Evolutionary conservation across 2,329 filamentous ascomycete genomes (phyloP), one percentile per base, ranked within the genome.

Genomic region (Claviceps sorghi): DNA sequence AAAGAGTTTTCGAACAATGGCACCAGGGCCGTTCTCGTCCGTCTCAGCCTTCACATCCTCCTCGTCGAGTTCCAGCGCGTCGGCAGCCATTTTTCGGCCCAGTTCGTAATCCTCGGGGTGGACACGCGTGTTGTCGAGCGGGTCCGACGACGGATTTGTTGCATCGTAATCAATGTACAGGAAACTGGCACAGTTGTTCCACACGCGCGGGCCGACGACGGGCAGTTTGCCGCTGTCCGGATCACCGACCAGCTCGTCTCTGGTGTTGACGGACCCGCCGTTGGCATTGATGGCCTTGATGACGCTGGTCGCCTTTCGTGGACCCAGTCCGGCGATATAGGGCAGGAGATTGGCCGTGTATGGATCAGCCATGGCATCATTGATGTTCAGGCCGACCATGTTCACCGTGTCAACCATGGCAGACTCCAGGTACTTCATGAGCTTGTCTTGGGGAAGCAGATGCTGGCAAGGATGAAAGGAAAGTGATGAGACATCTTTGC

Each of bases 341-440:
- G 90, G 90, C 40, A 98, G 75, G 1, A 98, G 77, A 58, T 91
- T 93, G 15, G 89, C 88, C 9, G 86, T 85, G 61, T 93, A 88
- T 1, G 81, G 65, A 65, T 96, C 88, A 43, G 76, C 77, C 52
- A 95, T 83, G 15, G 90, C 89, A 58, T 96, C 90, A 61, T 96
- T 95, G 63, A 98, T 85, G 61, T 97, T 88, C 40, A 98, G 88
- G 63, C 93, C 93, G 46, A 90, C 89, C 44, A 98, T 80, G 65
- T 98, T 98, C 59, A 98, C 93, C 78, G 95, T 95, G 65, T 98
- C 93, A 11, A 98, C 91, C 81, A 98, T 87, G 45, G 91, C 88
- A n/a, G 87, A 94, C 62, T 98, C 93, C 17, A 98, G 77, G 55
- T 88, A 82, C 65, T 87, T 89, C 56, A 84, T 72, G 41, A 98